Percentiles rank a stretch among this genome's conserved stretches.
Evolutionary conservation across 2,329 filamentous ascomycete genomes (phyloP).

Genomic region (Neoscytalidium dimidiatum): DNA sequence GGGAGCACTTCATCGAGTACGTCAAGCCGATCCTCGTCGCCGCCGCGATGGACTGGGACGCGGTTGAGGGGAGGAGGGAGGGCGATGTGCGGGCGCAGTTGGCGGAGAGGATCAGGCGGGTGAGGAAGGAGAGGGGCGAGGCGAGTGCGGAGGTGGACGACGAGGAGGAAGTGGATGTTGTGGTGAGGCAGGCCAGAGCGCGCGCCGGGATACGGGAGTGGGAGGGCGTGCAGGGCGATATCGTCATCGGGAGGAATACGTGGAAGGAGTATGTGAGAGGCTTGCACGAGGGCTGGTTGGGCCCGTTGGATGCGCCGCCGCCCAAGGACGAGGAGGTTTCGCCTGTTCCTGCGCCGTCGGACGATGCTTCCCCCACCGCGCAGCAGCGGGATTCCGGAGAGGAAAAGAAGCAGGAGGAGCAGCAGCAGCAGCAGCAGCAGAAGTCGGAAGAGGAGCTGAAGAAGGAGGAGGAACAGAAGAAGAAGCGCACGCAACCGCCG

Average conservation of each 20-base stretch:
- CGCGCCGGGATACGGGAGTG: slow-evolving; percentile 70
- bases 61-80: slow-evolving; percentile 86
- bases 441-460: slow-evolving; percentile 37
- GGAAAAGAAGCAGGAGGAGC: slow-evolving; percentile 21
- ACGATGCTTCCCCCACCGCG: slow-evolving; percentile 39
- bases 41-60: slow-evolving; percentile 92
- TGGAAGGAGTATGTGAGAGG: slow-evolving; percentile 98
- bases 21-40: slow-evolving; percentile 90
- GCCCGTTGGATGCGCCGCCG: slow-evolving; percentile 69
- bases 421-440: slow-evolving; percentile 29
- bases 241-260: slow-evolving; percentile 85
- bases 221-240: slow-evolving; percentile 74
- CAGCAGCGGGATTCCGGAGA: not conserved
- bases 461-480: slow-evolving; percentile 44
- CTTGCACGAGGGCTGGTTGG: slow-evolving; percentile 94
- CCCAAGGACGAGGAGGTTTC: slow-evolving; percentile 23
- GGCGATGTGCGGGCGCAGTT: slow-evolving; percentile 88
- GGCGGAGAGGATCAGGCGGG: slow-evolving; percentile 78
- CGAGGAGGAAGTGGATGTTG: slow-evolving; percentile 54
- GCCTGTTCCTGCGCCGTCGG: slow-evolving; percentile 21
- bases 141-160: slow-evolving; percentile 44
- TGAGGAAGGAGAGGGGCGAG: slow-evolving; percentile 62
- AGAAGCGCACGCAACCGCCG: slow-evolving; percentile 60
- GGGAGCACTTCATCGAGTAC: slow-evolving; percentile 95
- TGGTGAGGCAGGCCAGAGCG: slow-evolving; percentile 64